A percentile compares a stretch with the other conserved stretches of the same genome.
Evolutionary conservation across 2,329 filamentous ascomycete genomes (phyloP).

Genomic region (Penicillium crustosum): DNA sequence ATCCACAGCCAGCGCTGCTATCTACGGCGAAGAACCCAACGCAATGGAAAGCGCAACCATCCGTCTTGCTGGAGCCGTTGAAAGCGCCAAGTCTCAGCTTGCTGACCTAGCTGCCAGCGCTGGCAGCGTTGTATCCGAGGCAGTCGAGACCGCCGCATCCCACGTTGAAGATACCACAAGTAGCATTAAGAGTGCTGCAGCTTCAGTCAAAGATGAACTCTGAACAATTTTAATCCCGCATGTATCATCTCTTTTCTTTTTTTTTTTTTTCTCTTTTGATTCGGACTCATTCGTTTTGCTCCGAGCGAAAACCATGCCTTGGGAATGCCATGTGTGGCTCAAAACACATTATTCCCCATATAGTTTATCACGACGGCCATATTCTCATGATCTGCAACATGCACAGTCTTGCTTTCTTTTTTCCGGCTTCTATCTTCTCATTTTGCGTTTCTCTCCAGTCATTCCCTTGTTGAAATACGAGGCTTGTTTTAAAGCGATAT

Average conservation of each 20-base stretch:
- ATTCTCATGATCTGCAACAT: constrained; percentile 24
- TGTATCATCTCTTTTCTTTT: constrained; percentile 7
- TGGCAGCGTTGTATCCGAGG: constrained; percentile 35
- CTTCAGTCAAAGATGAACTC: constrained; percentile 26
- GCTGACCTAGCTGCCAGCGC: constrained; percentile 35
- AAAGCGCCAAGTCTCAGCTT: constrained; percentile 38
- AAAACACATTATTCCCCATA: constrained; percentile 36
- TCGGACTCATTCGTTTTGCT: constrained; percentile 5
- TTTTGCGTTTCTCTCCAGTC: constrained; percentile 6
- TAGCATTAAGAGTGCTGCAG: constrained; percentile 48
- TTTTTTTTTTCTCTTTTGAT: constrained; percentile 12
- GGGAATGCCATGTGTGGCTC: constrained; percentile 18
- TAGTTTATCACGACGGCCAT: constrained; percentile 33
- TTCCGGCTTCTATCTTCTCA: constrained; percentile 10
- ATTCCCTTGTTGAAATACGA: constrained; percentile 7
- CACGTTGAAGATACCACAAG: constrained; percentile 49
- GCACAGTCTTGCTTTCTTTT: constrained; percentile 27
- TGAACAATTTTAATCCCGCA: constrained; percentile 12
- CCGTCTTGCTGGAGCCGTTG: constrained; percentile 33
- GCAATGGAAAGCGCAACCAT: constrained; percentile 36
- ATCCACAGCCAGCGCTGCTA: constrained; percentile 55
- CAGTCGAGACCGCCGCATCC: constrained; percentile 39
- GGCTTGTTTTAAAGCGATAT: constrained; percentile 9
- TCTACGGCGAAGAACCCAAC: constrained; percentile 53
- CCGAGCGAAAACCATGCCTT: constrained; percentile 7